phyloP scores from a whole-genome alignment of 371 early-diverging fungal species.

The Choanephora cucurbitarum region DNA sequence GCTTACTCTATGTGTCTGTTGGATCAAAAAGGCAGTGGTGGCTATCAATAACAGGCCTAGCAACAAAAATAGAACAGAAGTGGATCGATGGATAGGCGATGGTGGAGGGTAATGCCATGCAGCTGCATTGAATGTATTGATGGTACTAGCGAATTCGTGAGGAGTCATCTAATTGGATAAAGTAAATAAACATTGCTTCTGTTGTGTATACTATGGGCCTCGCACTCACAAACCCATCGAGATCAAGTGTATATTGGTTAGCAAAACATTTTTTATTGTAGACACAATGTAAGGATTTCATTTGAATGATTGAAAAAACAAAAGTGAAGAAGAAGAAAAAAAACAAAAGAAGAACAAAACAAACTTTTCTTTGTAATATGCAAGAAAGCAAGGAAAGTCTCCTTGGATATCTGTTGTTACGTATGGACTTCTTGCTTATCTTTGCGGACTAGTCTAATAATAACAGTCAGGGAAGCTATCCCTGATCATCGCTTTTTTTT shows the following conservation, averaged over 20 bases:
- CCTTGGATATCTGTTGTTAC: neutral
- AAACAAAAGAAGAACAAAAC: neutral
- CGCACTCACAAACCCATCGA: conserved; percentile 32
- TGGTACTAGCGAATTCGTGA: conserved; percentile 41
- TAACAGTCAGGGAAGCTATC: neutral
- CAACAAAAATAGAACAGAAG: conserved; percentile 14
- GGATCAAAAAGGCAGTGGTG: conserved; percentile 24
- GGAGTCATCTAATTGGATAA: conserved; percentile 33
- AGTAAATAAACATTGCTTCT: neutral
- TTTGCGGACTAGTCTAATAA: too few species aligned
- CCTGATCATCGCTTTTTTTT: neutral
- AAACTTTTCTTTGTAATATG: neutral
- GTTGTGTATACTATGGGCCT: too few species aligned
- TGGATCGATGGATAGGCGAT: conserved; percentile 15
- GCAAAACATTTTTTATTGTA: conserved; percentile 34
- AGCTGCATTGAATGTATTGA: conserved; percentile 40
- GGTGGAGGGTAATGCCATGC: conserved; percentile 37
- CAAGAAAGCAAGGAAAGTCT: neutral
- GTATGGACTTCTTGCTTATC: too few species aligned
- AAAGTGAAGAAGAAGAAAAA: too few species aligned
- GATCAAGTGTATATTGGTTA: conserved; percentile 39
- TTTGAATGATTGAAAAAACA: conserved; percentile 12
- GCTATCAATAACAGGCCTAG: conserved; percentile 18
- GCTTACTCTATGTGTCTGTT: conserved; percentile 32
- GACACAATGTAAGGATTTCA: conserved; percentile 45